A percentile compares a stretch with the other conserved stretches of the same genome.
Evolutionary conservation across 2,329 filamentous ascomycete genomes (phyloP).

Genomic region (Stachybotrys chartarum): DNA sequence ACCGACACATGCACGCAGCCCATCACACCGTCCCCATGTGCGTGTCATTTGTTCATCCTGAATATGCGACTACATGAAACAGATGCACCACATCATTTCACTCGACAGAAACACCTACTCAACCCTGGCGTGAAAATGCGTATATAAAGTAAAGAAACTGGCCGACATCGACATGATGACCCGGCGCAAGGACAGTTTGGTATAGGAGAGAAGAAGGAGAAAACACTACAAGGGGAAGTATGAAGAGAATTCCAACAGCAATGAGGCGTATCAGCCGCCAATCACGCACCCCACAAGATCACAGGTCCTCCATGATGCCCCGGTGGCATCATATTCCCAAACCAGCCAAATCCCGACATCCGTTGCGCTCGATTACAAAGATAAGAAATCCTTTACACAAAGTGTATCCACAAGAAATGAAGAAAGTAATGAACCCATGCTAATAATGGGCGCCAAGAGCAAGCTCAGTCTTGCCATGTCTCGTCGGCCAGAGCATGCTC

Average conservation of each 20-base stretch:
- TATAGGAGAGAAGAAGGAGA: neutral
- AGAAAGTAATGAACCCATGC: constrained; percentile 5
- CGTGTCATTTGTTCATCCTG: too few species aligned
- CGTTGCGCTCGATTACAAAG: constrained; percentile 5
- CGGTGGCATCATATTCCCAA: neutral
- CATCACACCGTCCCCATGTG: too few species aligned
- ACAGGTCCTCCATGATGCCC: neutral
- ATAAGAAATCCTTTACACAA: neutral
- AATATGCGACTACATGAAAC: too few species aligned
- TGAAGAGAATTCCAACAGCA: neutral
- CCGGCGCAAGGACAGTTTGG: neutral
- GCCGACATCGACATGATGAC: neutral
- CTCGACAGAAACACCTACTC: too few species aligned
- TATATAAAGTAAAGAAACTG: neutral
- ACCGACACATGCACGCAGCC: too few species aligned
- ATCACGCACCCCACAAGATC: neutral
- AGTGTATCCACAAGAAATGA: constrained; percentile 3
- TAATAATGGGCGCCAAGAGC: too few species aligned
- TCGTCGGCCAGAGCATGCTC: too few species aligned
- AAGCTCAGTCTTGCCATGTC: too few species aligned
- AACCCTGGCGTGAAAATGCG: neutral
- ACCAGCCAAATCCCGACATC: constrained; percentile 3
- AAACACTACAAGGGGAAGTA: neutral
- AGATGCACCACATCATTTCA: too few species aligned
- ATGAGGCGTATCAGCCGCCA: neutral